Evolutionary conservation across 208 protist species (phyloP), one percentile per base, ranked within the genome.

Genomic region (Leishmania aethiopica): DNA sequence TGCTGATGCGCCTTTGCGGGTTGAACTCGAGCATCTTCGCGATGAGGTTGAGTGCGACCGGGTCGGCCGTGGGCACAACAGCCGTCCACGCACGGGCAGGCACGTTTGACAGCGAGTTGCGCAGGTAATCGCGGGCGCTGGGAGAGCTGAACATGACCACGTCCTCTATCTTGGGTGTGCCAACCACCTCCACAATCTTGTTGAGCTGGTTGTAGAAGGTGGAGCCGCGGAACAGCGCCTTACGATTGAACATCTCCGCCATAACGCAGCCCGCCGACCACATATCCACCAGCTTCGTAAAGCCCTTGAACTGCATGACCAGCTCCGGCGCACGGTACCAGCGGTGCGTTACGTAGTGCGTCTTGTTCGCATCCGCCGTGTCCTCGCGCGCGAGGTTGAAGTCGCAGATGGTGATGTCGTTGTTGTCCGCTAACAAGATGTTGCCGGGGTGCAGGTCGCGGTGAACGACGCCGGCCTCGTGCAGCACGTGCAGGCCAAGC

Each of bases 281-380:
- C 45, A 98, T 88, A 66, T 98, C 95, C 25, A 98, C 93, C 45
- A 95, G 81, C 84, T 98, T 96, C 17, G 93, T 96, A 85, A 98
- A 99, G 69, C 95, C 90, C 77, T 96, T 98, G 79, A 94, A 98
- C 79, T 99, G 98, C 76, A 99, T 96, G 19, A 99, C 96, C 74
- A 99, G 97, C 85, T 99, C 98, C 25, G 99, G 99, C 10, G 99
- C 99, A 53, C 99, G 91, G 83, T 99, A 99, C 98, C 98, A 99
- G 73, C 99, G 95, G 83, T 98, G 96, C 11, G 96, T 97, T 17
- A 99, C 97, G 87, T 99, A 99, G 84, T 98, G 96, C 10, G 97
- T 99, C 79, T 98, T 96, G 84, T 96, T 95, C 45, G 89, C 80
- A 79, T 96, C 93, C 78, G 84, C 83, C 57, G 91, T 95, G 71